A percentile compares a stretch with the other conserved stretches of the same genome.
Conservation (phyloP, 2,329 filamentous ascomycete species). For the Alternaria brassicae region DNA sequence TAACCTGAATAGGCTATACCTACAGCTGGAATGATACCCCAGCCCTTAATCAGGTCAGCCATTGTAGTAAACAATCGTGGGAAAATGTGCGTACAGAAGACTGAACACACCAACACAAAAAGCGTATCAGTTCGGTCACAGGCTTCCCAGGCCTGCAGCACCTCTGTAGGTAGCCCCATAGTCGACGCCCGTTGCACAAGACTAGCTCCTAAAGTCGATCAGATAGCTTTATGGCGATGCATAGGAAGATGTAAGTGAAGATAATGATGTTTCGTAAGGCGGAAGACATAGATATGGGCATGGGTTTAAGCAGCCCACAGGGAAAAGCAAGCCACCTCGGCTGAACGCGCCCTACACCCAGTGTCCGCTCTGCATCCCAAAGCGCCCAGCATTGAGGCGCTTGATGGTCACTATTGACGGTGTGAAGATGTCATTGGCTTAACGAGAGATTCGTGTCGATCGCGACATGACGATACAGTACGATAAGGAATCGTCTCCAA, state of each 20-base stretch:
- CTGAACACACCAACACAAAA: slow-evolving; percentile 60
- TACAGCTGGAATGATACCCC: slow-evolving; percentile 61
- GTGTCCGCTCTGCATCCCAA: slow-evolving; percentile 12
- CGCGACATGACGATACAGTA: slow-evolving; percentile 1
- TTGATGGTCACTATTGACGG: slow-evolving; percentile 25
- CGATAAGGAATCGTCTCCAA: slow-evolving; percentile 6
- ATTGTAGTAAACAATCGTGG: not conserved
- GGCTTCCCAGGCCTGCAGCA: slow-evolving; percentile 56
- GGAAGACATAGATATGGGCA: not conserved
- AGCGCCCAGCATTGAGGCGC: slow-evolving; percentile 31
- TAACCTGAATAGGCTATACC: slow-evolving; percentile 61
- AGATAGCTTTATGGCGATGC: not conserved
- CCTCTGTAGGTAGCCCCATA: slow-evolving; percentile 38
- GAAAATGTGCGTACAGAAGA: slow-evolving; percentile 50
- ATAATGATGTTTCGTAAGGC: not conserved
- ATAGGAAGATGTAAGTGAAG: not conserved
- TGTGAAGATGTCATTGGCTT: slow-evolving; percentile 21
- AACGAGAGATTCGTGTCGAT: not conserved
- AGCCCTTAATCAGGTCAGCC: slow-evolving; percentile 45
- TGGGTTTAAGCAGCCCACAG: slow-evolving; percentile 15
- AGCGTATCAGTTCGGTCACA: slow-evolving; percentile 62
- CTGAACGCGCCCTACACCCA: slow-evolving; percentile 6
- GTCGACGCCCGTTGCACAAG: not conserved
- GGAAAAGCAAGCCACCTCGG: slow-evolving; percentile 19
- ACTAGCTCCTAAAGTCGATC: not conserved